Conservation (phyloP, 441 rosid species). For the Euphorbia celastroides region DNA sequence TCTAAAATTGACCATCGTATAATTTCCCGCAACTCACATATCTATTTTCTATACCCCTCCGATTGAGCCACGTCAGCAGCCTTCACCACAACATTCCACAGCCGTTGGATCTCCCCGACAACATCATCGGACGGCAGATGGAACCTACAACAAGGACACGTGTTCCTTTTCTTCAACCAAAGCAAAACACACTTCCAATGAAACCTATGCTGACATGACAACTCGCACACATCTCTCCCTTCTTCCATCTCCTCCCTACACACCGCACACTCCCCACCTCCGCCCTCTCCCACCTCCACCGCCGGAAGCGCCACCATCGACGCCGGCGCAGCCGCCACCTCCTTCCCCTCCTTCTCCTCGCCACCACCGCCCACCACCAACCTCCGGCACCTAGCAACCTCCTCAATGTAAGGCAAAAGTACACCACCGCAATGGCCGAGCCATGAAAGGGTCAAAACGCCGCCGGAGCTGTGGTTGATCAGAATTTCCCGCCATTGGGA, state of each 20-base stretch:
- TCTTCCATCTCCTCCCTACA: conserved; percentile 76
- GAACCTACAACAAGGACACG: conserved; percentile 86
- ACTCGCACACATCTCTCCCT: conserved; percentile 76
- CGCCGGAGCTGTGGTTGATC: conserved; percentile 19
- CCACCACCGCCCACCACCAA: conserved; percentile 45
- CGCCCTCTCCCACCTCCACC: conserved; percentile 38
- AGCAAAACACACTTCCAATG: conserved; percentile 88
- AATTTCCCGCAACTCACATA: too few relatives aligned
- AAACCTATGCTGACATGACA: conserved; percentile 84
- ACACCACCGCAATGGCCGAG: conserved; percentile 50
- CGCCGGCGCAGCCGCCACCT: conserved; percentile 50
- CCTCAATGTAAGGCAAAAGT: conserved; percentile 58
- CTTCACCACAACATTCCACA: conserved; percentile 53
- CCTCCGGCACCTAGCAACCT: conserved; percentile 54
- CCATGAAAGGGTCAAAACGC: conserved; percentile 33
- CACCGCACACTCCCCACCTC: conserved; percentile 62
- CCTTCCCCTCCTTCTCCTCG: conserved; percentile 35
- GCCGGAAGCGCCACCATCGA: conserved; percentile 61
- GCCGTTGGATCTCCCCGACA: conserved; percentile 70
- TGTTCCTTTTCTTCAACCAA: conserved; percentile 75
- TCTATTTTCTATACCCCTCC: background rate
- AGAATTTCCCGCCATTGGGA: conserved; percentile 54
- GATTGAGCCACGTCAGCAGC: background rate
- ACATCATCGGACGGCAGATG: conserved; percentile 80
- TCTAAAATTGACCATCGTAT: too few relatives aligned